These are phyloP conservation scores for Dactylellina haptotyla DNA, from an alignment of 2,329 filamentous ascomycete genomes.

Conservation along the genomic window DNA sequence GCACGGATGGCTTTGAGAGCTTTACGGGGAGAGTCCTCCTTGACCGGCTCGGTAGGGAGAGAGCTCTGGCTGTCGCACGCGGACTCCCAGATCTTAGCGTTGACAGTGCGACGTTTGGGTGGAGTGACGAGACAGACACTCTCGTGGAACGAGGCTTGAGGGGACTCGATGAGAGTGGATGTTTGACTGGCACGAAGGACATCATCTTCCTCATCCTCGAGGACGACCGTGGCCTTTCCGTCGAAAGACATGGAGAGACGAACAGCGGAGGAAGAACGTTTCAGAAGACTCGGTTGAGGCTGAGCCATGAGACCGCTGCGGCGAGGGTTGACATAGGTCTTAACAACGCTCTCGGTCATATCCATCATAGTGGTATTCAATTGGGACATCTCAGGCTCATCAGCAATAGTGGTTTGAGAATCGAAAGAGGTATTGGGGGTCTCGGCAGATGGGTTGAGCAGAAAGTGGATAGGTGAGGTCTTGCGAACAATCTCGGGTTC, in stretches of 20 bases:
- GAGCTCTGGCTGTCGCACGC: constrained; percentile 56
- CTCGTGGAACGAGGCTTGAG: constrained; percentile 35
- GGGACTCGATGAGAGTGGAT: constrained; percentile 18
- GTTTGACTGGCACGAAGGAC: constrained; percentile 32
- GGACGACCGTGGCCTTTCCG: constrained; percentile 57
- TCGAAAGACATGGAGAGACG: constrained; percentile 57
- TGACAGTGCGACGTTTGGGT: constrained; percentile 54
- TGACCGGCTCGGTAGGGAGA: constrained; percentile 27
- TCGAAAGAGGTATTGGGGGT: constrained; percentile 37
- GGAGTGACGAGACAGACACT: constrained; percentile 21
- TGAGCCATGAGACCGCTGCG: constrained; percentile 25
- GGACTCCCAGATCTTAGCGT: constrained; percentile 58
- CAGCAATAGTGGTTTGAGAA: constrained; percentile 47
- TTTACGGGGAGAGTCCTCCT: constrained; percentile 49
- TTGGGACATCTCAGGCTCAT: constrained; percentile 40
- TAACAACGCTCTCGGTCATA: constrained; percentile 25
- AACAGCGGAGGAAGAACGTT: constrained; percentile 55
- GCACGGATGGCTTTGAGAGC: constrained; percentile 50
- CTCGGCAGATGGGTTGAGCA: constrained; percentile 30
- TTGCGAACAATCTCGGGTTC: constrained; percentile 34
- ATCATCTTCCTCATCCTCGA: constrained; percentile 52
- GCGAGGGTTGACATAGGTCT: constrained; percentile 47
- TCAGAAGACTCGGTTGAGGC: constrained; percentile 55
- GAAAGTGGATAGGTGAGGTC: constrained; percentile 50
- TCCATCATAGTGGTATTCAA: constrained; percentile 21